Evolutionary conservation across 768 basidiomycete genomes (phyloP).

Genomic region (Termitomyces sp.): DNA sequence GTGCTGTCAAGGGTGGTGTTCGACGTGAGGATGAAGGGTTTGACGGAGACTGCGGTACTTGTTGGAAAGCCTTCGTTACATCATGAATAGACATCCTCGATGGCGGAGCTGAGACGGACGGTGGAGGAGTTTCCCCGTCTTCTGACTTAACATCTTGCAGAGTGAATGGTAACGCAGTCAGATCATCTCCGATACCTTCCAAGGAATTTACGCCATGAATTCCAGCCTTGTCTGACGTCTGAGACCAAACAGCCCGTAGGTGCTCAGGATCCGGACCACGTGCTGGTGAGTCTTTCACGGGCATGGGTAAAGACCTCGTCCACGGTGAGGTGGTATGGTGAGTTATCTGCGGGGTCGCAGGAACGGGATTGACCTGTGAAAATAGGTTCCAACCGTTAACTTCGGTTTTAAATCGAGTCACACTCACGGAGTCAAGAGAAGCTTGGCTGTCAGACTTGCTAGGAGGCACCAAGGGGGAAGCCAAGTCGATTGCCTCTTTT

Average conservation of each 20-base stretch:
- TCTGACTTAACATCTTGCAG: conserved; percentile 85
- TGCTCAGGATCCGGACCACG: conserved; percentile 78
- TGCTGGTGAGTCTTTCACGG: conserved; percentile 62
- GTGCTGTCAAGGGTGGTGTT: conserved; percentile 43
- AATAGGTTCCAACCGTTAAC: background rate
- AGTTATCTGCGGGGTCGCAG: background rate
- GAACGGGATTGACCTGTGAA: background rate
- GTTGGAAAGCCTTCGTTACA: conserved; percentile 83
- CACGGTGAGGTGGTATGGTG: conserved; percentile 38
- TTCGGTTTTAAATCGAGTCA: background rate
- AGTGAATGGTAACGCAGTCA: conserved; percentile 73
- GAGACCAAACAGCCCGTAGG: conserved; percentile 80
- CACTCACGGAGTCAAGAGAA: conserved; percentile 49
- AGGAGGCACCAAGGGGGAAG: conserved; percentile 20
- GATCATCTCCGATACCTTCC: conserved; percentile 78
- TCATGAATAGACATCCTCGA: conserved; percentile 79
- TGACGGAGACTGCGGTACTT: conserved; percentile 63
- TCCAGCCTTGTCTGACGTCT: conserved; percentile 66
- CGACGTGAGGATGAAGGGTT: conserved; percentile 37
- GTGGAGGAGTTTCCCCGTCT: conserved; percentile 76
- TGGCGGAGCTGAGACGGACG: conserved; percentile 47
- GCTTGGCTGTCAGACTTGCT: conserved; percentile 42
- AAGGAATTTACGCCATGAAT: conserved; percentile 71
- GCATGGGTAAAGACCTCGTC: conserved; percentile 48
- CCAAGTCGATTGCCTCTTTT: conserved; percentile 10